Base-by-base conservation (phyloP, 768 basidiomycete genomes). In the Nevesoporus exiguus region DNA sequence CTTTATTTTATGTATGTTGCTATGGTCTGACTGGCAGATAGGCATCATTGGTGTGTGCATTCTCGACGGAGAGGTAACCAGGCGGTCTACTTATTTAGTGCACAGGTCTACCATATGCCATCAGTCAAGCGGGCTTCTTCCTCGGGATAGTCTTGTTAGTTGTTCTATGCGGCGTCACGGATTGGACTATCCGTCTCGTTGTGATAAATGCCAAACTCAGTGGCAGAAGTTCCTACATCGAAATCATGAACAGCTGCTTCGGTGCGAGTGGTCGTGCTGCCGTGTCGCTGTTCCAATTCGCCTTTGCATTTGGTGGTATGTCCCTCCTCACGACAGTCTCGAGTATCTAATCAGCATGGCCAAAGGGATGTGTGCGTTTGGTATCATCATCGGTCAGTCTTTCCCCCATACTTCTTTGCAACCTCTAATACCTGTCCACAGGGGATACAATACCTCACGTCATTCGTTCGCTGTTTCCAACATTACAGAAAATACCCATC, bases 371-470 rank as follows among this genome's bases (percentile, higher is more conserved):
- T 96, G 93, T 61, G 96, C 96, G 0, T 98, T 98, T 68, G 92
- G 93, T 27, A 96, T 98, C 63, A 98, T 98, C 61, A 93, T 97
- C 51, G 86, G 77, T 79, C 44, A 36, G 64, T 51, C 48, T 53
- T 49, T 47, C 31, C 13, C 11, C 29, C 14, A 3, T 39, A 19
- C 22, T 51, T 37, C 25, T 22, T 41, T 42, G 36, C 34, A 15
- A 17, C 6, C 4, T 31, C 33, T 24, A 25, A 47, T 45, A 15
- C 41, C 50, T 39, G 13, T 37, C 47, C 24, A 52, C 61, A 80
- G 94, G 97, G 58, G 97, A 99, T 73, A 96, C 96, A 9, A 88
- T 98, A 64, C 94, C 97, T 1, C 90, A 93, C 65, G 95, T 98
- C 69, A 83, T 98, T 61, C 86, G 86, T 53, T 90, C 82, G 42